phyloP scores from a whole-genome alignment of 2,329 filamentous ascomycete genomes.

The Cercospora berteroae region DNA sequence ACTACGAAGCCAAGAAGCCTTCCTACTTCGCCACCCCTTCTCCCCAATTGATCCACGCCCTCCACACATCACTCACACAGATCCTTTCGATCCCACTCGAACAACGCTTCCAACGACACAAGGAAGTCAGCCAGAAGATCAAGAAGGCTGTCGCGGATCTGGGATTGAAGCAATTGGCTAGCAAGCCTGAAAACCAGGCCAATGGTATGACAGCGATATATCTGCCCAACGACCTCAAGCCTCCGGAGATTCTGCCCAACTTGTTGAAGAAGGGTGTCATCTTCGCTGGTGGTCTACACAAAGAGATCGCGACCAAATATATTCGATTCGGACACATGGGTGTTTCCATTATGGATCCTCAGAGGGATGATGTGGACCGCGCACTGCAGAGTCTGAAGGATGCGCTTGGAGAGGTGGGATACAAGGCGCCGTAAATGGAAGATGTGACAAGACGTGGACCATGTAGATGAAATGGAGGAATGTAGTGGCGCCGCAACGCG shows the following conservation, averaged over 20 bases:
- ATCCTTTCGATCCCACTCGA: constrained; percentile 77
- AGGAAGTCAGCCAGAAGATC: constrained; percentile 74
- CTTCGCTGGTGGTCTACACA: constrained; percentile 93
- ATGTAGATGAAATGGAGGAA: neutral
- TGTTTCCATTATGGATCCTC: constrained; percentile 80
- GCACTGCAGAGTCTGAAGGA: constrained; percentile 76
- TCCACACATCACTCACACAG: constrained; percentile 84
- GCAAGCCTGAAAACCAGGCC: constrained; percentile 84
- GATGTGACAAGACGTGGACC: neutral
- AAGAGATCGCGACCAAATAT: constrained; percentile 90
- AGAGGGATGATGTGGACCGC: constrained; percentile 76
- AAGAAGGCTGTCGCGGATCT: constrained; percentile 79
- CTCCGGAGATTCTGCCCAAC: constrained; percentile 79
- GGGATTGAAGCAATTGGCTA: constrained; percentile 82
- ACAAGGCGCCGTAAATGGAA: constrained; percentile 41
- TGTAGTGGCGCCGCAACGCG: neutral
- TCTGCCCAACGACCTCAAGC: constrained; percentile 78
- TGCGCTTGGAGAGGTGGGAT: constrained; percentile 71
- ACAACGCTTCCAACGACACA: constrained; percentile 80
- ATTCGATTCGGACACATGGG: constrained; percentile 98
- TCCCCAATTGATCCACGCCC: constrained; percentile 86
- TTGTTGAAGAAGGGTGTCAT: constrained; percentile 84
- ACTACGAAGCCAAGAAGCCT: constrained; percentile 96
- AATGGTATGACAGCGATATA: constrained; percentile 98
- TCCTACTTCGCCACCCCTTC: constrained; percentile 98